phyloP scores from a whole-genome alignment of 2,329 filamentous ascomycete species.

The Phialemoniopsis sp. region DNA sequence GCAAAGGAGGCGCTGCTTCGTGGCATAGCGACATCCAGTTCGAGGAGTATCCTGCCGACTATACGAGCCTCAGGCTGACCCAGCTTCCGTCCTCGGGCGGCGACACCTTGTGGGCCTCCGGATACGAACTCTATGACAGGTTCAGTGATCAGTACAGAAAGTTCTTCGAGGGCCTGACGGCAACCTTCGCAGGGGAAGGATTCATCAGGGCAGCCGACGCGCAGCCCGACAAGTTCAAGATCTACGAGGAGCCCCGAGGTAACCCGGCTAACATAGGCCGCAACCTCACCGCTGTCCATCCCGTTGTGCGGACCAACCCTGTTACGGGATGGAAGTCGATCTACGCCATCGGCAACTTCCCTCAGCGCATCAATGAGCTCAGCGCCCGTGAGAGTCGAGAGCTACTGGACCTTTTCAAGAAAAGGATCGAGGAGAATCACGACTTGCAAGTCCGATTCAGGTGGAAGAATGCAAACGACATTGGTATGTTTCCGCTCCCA shows the following conservation, averaged over 20 bases:
- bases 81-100: slow-evolving; percentile 35
- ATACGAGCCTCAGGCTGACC: slow-evolving; percentile 37
- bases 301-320: slow-evolving; percentile 21
- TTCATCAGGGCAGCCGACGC: slow-evolving; percentile 27
- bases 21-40: slow-evolving; percentile 48
- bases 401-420: slow-evolving; percentile 33
- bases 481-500: too few relatives aligned
- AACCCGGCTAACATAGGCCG: slow-evolving; percentile 19
- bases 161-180: slow-evolving; percentile 18
- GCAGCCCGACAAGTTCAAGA: slow-evolving; percentile 22
- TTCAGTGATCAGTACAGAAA: slow-evolving; percentile 17
- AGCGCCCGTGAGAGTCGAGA: slow-evolving; percentile 26
- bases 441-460: slow-evolving; percentile 23
- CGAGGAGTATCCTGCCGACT: slow-evolving; percentile 40
- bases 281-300: slow-evolving; percentile 30
- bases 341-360: slow-evolving; percentile 25
- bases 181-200: slow-evolving; percentile 26
- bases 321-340: slow-evolving; percentile 24
- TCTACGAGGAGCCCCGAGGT: slow-evolving; percentile 19
- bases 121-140: slow-evolving; percentile 36
- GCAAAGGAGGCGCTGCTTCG: slow-evolving; percentile 26
- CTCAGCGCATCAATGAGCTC: slow-evolving; percentile 21
- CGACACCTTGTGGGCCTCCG: slow-evolving; percentile 38
- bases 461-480: slow-evolving; percentile 22
- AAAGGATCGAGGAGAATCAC: slow-evolving; percentile 21